Evolutionary conservation across 2,329 filamentous ascomycete genomes (phyloP).

Genomic region (Coniochaeta ligniaria): DNA sequence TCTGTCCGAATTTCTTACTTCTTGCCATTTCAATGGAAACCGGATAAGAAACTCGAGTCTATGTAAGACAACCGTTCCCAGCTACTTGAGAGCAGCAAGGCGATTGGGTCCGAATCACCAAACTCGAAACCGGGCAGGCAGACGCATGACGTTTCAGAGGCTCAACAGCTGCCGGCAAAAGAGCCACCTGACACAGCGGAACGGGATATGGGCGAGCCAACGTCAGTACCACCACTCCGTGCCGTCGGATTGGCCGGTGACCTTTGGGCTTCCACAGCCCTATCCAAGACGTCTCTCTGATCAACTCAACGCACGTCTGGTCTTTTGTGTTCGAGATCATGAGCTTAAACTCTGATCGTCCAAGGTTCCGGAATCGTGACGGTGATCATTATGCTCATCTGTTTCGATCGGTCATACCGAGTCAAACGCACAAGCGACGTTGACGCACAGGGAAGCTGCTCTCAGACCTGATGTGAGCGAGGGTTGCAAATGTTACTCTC

Average conservation of each 20-base stretch:
- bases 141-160: conserved; percentile 1
- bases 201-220: not conserved
- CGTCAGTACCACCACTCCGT: not conserved
- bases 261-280: not conserved
- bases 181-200: not conserved
- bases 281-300: not conserved
- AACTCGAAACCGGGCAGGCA: not conserved
- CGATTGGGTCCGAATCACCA: not conserved
- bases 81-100: not conserved
- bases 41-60: not conserved
- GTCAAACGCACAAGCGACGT: not conserved
- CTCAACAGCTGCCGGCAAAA: not conserved
- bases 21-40: not conserved
- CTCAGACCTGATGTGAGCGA: too few relatives aligned
- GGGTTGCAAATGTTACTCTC: not conserved
- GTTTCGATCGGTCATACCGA: not conserved
- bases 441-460: not conserved
- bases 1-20: not conserved
- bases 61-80: not conserved
- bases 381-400: not conserved
- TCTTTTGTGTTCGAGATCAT: not conserved
- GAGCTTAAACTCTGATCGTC: not conserved
- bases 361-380: not conserved
- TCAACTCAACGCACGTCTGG: not conserved
- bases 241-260: not conserved